Evolutionary conservation across 2,329 filamentous ascomycete species (phyloP), one percentile per base, ranked within the genome.

Genomic region (Fusarium tupiense): DNA sequence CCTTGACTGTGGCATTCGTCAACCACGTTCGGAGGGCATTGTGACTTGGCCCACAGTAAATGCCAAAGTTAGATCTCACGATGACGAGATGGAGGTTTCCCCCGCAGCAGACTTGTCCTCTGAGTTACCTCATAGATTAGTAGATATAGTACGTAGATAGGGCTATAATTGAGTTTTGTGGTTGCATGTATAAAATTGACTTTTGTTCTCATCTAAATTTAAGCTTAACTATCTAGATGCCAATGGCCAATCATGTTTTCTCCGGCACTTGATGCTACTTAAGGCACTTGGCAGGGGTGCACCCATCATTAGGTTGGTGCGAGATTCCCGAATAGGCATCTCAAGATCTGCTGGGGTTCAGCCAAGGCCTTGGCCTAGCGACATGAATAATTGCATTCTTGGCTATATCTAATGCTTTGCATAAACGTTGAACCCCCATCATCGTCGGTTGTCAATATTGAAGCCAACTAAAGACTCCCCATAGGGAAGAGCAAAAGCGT

Each of bases 361-460:
- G 66, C 66, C 60, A 73, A 61, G 57, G 49, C 6, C 71, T 73
- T 73, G 70, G 61, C 66, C 38, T n/a, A 26, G 6, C 16, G 26
- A 53, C 24, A 33, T 38, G 20, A 12, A 69, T 37, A 33, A 29
- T 22, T 29, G 4, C 44, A 29, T n/a, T 44, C n/a, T 50, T 52
- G 33, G 37, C n/a, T 40, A 7, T 38, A 13, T 40, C 7, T 19
- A 40, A 56, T 41, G 24, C 26, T n/a, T 29, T 41, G 24, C 12
- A 56, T 17, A 41, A n/a, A n/a, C 20, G 20, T n/a, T 41, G 24
- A 29, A 31, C 16, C 20, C 37, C 26, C 16, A 41, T 22, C 24
- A 16, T 40, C 10, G 20, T 54, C 4, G 20, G 10, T 19, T 5
- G 8, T 54, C 10, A 40, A 22, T 29, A 29, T 19, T 29, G 24